Evolutionary conservation across 176 grass and related monocot species (phyloP).

Genomic region (Oryza nivara): DNA sequence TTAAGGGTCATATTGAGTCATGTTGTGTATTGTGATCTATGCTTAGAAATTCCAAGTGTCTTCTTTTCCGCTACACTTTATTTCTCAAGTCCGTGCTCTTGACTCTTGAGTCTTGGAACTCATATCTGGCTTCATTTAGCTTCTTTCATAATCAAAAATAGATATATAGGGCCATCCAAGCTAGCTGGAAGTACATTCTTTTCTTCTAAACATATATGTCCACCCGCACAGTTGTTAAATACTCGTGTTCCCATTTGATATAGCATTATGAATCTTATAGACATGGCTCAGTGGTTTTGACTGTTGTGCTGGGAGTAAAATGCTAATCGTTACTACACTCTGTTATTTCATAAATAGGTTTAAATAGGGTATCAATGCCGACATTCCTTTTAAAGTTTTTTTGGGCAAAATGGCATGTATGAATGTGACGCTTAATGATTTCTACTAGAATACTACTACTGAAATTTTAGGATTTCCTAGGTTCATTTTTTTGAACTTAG

Average conservation of each 20-base stretch:
- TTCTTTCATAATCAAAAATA: neutral
- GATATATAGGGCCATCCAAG: neutral
- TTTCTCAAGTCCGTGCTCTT: conserved; percentile 2
- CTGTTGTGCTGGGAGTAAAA: neutral
- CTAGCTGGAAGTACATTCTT: neutral
- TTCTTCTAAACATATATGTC: neutral
- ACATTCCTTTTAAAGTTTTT: neutral
- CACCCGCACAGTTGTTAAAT: neutral
- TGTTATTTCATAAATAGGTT: conserved; percentile 9
- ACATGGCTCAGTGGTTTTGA: neutral
- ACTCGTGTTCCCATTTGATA: conserved; percentile 5
- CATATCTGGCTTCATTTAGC: neutral
- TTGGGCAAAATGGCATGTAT: neutral
- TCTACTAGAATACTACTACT: neutral
- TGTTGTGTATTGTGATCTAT: conserved; percentile 1
- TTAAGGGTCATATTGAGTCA: neutral
- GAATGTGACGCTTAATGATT: neutral
- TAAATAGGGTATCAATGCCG: neutral
- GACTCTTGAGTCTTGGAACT: neutral
- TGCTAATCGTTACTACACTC: neutral
- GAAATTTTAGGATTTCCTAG: neutral
- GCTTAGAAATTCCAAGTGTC: neutral
- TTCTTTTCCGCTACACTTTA: neutral
- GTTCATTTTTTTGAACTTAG: neutral
- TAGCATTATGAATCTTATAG: neutral